Percentiles rank a stretch among this genome's conserved stretches.
phyloP scores from a whole-genome alignment of 83 land plant genomes.

The Thuja plicata region DNA sequence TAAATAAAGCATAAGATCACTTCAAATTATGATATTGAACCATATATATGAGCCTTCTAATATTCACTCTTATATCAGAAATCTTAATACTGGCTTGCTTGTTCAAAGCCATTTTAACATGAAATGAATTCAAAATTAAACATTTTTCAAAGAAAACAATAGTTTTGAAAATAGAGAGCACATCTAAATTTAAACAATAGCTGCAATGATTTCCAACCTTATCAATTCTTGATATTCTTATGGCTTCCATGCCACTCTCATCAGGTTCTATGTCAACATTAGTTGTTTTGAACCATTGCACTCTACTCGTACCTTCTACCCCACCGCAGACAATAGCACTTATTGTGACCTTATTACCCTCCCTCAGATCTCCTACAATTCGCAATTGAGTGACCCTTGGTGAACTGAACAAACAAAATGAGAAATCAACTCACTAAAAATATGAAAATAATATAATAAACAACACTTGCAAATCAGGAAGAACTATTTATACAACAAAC shows the following conservation, averaged over 20 bases:
- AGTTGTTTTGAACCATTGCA: slow-evolving; percentile 93
- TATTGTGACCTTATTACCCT: slow-evolving; percentile 84
- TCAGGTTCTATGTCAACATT: slow-evolving; percentile 31
- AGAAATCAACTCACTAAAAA: not conserved
- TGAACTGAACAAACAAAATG: slow-evolving; percentile 46
- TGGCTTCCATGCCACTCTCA: slow-evolving; percentile 72
- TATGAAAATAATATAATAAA: not conserved
- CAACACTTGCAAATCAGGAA: not conserved
- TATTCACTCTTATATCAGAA: not conserved
- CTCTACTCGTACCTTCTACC: slow-evolving; percentile 89
- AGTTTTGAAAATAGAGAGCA: not conserved
- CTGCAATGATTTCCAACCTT: slow-evolving; percentile 47
- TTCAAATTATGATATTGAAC: not conserved
- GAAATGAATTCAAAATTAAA: not conserved
- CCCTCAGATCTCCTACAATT: slow-evolving; percentile 88
- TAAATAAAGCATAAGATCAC: not conserved
- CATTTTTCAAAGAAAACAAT: not conserved
- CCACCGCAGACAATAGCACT: slow-evolving; percentile 84
- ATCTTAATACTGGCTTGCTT: not conserved
- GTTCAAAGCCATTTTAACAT: not conserved
- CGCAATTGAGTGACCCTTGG: slow-evolving; percentile 73
- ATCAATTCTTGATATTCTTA: slow-evolving; percentile 84
- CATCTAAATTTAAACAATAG: not conserved
- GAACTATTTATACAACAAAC: not conserved
- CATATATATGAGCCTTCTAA: not conserved